Conservation (phyloP, 2,329 filamentous ascomycete genomes). For the Calonectria hongkongensis region DNA sequence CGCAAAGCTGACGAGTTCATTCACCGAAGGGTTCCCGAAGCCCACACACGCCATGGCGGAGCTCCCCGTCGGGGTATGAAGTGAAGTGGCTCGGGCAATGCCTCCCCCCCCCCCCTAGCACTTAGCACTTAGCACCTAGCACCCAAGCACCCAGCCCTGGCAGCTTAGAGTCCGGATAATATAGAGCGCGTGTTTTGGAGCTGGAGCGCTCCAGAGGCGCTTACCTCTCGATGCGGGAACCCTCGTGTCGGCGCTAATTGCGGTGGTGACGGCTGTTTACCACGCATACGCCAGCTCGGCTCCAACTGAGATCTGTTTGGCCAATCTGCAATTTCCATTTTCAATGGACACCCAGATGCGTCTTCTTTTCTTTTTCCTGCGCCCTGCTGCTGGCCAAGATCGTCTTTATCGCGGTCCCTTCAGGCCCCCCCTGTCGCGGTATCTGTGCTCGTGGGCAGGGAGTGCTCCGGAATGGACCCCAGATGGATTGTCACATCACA, state of each 20-base stretch:
- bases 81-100: constrained; percentile 5
- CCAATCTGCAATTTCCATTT: constrained; percentile 9
- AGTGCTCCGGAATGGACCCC: constrained; percentile 23
- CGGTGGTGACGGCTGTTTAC: constrained; percentile 24
- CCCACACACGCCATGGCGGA: constrained; percentile 9
- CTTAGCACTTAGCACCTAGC: background rate
- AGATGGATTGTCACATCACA: constrained; percentile 36
- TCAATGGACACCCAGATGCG: constrained; percentile 19
- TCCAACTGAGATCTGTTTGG: constrained; percentile 16
- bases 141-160: constrained; percentile 7
- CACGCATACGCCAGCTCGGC: constrained; percentile 13
- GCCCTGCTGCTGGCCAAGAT: constrained; percentile 14
- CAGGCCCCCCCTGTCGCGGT: constrained; percentile 29
- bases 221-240: constrained; percentile 20
- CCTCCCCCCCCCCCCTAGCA: background rate
- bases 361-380: constrained; percentile 19
- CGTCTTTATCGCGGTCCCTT: constrained; percentile 18
- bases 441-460: constrained; percentile 30
- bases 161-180: constrained; percentile 26
- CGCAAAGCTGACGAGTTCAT: background rate
- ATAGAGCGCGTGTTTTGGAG: constrained; percentile 22
- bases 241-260: constrained; percentile 29
- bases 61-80: constrained; percentile 5
- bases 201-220: constrained; percentile 24
- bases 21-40: background rate